Percentiles rank a stretch among this genome's conserved stretches.
Evolutionary conservation across 345 rosid species (phyloP).

Genomic region (Eucalyptus curtisii): DNA sequence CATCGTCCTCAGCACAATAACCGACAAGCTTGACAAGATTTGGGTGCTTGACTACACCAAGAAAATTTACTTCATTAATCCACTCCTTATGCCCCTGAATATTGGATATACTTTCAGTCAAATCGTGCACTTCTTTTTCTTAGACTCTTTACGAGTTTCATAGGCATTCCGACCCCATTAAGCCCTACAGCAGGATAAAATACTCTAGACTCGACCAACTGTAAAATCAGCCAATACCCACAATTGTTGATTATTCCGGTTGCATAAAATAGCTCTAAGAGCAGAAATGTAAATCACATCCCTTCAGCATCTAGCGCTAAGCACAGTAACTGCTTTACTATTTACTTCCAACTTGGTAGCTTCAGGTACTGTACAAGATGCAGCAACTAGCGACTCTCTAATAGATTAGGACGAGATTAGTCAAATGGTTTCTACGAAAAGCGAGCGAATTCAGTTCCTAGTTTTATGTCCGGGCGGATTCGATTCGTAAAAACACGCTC

Average conservation of each 20-base stretch:
- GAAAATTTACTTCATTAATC: constrained; percentile 89
- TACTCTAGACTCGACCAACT: background rate
- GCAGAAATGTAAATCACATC: background rate
- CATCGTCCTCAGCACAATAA: constrained; percentile 90
- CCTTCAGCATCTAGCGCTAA: background rate
- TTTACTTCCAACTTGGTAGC: background rate
- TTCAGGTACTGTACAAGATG: background rate
- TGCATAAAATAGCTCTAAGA: background rate
- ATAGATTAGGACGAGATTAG: background rate
- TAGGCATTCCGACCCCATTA: background rate
- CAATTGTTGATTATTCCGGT: background rate
- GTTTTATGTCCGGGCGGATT: background rate
- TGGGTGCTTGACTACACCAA: constrained; percentile 89
- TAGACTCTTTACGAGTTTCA: background rate
- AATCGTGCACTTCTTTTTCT: background rate
- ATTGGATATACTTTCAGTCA: constrained; percentile 18
- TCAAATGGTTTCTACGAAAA: background rate
- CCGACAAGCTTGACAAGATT: constrained; percentile 90
- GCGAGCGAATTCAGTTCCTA: background rate
- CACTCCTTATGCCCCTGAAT: constrained; percentile 99
- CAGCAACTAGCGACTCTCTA: background rate
- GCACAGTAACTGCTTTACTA: background rate
- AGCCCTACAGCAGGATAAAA: background rate
- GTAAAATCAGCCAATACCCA: background rate
- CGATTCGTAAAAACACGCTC: background rate